A percentile compares a stretch with the other conserved stretches of the same genome.
Evolutionary conservation across 73 alveolate species (phyloP).

Genomic region (Tetrahymena elliotti): DNA sequence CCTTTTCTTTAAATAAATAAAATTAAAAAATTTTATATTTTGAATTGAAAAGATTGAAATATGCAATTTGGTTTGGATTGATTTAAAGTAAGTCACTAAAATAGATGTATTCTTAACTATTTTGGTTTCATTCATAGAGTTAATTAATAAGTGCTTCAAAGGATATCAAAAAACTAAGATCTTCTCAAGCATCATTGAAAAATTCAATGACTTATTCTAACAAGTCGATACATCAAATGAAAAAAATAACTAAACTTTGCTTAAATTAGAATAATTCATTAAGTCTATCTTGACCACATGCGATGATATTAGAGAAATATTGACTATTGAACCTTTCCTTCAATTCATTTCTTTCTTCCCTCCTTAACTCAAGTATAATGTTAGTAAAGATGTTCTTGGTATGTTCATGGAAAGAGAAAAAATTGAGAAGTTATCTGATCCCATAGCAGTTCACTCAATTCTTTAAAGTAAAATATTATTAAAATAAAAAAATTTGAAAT

Average conservation of each 20-base stretch:
- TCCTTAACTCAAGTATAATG: conserved; percentile 73
- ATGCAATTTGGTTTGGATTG: conserved; percentile 23
- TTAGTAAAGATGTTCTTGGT: conserved; percentile 79
- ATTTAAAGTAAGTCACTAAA: conserved; percentile 24
- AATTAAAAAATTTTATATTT: not conserved
- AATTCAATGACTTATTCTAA: conserved; percentile 26
- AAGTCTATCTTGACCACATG: conserved; percentile 50
- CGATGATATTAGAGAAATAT: conserved; percentile 61
- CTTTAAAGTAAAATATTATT: conserved; percentile 15
- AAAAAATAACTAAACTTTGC: conserved; percentile 10
- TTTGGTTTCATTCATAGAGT: conserved; percentile 58
- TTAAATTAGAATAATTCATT: conserved; percentile 24
- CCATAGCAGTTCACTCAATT: conserved; percentile 80
- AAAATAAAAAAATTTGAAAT: too few relatives aligned
- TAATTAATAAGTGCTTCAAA: conserved; percentile 59
- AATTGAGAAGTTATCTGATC: conserved; percentile 67
- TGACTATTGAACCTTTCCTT: conserved; percentile 77
- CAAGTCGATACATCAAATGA: conserved; percentile 3
- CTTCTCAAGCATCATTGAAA: conserved; percentile 55
- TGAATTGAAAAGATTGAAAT: conserved; percentile 21
- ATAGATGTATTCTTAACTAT: conserved; percentile 54
- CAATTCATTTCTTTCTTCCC: conserved; percentile 82
- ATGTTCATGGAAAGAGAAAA: conserved; percentile 69
- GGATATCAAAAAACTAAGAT: conserved; percentile 52
- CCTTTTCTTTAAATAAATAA: not conserved